Evolutionary conservation across 805 yeast species (phyloP).

Genomic region (Blastobotrys attinorum): DNA sequence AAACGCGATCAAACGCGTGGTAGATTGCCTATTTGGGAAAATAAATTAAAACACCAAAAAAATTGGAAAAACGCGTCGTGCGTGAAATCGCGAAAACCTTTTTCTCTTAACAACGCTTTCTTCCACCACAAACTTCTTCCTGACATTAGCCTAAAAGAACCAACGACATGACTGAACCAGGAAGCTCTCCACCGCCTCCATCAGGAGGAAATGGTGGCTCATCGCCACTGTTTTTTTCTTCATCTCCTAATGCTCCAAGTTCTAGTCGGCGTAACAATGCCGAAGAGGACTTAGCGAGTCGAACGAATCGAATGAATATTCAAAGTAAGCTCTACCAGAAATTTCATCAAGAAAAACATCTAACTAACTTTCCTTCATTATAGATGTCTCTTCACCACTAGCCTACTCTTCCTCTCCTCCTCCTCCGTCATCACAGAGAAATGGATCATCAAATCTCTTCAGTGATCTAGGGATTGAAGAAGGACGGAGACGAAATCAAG

Average conservation of each 20-base stretch:
- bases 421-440: constrained; percentile 9
- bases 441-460: constrained; percentile 20
- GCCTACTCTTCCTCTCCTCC: constrained; percentile 35
- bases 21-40: too few relatives aligned
- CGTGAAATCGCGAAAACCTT: too few relatives aligned
- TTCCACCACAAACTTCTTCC: too few relatives aligned
- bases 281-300: neutral
- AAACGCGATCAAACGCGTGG: too few relatives aligned
- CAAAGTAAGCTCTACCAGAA: neutral
- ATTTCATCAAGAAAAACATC: neutral
- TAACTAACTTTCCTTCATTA: neutral
- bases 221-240: neutral
- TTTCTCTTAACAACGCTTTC: too few relatives aligned
- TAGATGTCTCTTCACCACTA: constrained; percentile 38
- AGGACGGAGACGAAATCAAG: constrained; percentile 22
- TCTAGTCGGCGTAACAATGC: neutral
- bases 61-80: too few relatives aligned
- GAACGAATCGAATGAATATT: neutral
- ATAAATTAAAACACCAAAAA: too few relatives aligned
- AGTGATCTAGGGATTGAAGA: constrained; percentile 13
- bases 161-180: too few relatives aligned
- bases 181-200: neutral
- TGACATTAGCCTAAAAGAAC: too few relatives aligned
- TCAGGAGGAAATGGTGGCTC: neutral
- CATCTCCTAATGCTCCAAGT: neutral